These are phyloP conservation scores for Elaphomyces granulatus DNA, from an alignment of 495 filamentous ascomycete species.

Conservation along the genomic window DNA sequence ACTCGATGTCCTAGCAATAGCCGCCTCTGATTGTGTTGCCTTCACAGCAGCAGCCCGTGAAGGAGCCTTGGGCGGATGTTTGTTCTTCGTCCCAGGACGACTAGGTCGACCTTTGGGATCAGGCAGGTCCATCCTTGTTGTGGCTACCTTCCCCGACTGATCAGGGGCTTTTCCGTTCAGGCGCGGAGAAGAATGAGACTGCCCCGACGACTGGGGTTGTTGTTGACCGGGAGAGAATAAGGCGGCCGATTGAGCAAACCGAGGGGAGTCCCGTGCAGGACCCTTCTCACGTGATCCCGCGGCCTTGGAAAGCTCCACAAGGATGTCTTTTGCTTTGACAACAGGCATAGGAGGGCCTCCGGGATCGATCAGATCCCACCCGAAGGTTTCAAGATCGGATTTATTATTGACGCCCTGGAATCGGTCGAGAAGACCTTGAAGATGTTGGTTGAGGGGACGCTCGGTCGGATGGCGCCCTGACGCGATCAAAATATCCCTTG, in stretches of 20 bases:
- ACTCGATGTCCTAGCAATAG: constrained; percentile 1
- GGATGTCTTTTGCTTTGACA: constrained; percentile 6
- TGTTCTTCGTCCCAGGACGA: constrained; percentile 10
- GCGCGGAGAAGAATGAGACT: background rate
- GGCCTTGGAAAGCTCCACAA: constrained; percentile 2
- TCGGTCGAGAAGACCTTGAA: constrained; percentile 29
- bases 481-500: constrained; percentile 48
- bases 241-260: background rate
- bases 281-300: background rate
- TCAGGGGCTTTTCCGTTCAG: background rate
- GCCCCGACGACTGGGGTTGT: background rate
- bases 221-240: background rate
- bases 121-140: background rate
- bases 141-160: background rate
- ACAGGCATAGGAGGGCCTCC: constrained; percentile 10
- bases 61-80: constrained; percentile 6
- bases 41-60: background rate
- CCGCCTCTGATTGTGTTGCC: background rate
- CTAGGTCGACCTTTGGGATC: constrained; percentile 3
- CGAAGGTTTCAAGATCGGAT: constrained; percentile 45
- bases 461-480: constrained; percentile 45
- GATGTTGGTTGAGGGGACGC: constrained; percentile 43
- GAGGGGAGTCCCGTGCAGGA: background rate
- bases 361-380: constrained; percentile 57
- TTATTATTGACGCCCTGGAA: constrained; percentile 27